Evolutionary conservation across 2,329 filamentous ascomycete species (phyloP), one percentile per base, ranked within the genome.

Genomic region (Aspergillus oerlinghausenensis): DNA sequence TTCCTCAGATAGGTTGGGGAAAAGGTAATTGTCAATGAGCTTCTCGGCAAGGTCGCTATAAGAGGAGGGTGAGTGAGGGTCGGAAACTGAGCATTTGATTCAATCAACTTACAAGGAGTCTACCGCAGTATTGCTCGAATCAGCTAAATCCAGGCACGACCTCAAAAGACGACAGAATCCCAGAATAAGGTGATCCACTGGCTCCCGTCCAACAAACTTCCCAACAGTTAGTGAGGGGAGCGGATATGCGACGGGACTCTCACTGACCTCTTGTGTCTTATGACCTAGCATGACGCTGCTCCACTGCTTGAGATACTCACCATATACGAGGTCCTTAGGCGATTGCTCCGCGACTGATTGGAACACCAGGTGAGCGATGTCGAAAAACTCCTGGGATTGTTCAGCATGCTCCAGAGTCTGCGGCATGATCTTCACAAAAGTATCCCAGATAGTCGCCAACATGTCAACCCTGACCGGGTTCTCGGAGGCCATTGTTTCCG

Each of bases 11-110:
- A 78, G 64, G 42, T 80, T 77, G 0, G 88, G 88, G 62, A 90
- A 90, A 0, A 92, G 75, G 64, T 88, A 86, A 55, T 77, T 82
- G 67, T 80, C 82, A 63, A 91, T 84, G 1, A 92, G 68, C 3
- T 74, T 73, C 52, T 77, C 75, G 9, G 80, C 77, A 49, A 83
- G 69, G n/a, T 70, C 65, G 50, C 76, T 77, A 64, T 23, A 61
- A 56, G 50, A 53, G 59, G 48, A 50, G 49, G 38, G 49, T 52
- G 26, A 47, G 43, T 26, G 23, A 25, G 8, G 49, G 11, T 17
- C 23, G 35, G 19, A 23, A 21, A 23, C 32, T 3, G 32, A 38
- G 32, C 26, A 29, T 50, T 28, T 28, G 42, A 3, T 14, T 45
- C 49, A 1, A 21, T 45, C 10, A 40, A 62, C 65, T 53, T 63